These are phyloP conservation scores for Aphanomyces invadans DNA, from an alignment of 352 stramenopile genomes.

Conservation along the genomic window DNA sequence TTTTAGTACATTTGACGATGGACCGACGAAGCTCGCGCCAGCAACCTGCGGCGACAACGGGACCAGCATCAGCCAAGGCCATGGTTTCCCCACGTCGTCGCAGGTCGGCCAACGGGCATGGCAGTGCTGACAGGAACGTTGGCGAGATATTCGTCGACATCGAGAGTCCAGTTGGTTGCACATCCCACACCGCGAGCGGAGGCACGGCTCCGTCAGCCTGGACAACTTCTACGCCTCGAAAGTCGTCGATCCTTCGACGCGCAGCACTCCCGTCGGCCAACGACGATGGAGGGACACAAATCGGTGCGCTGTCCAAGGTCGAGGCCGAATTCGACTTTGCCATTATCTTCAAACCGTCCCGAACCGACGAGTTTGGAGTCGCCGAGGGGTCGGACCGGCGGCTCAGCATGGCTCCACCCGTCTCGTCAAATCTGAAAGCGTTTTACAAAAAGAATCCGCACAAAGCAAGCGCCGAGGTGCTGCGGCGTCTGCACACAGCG, in stretches of 20 bases:
- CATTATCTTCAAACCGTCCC: slow-evolving; percentile 70
- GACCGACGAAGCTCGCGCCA: background rate
- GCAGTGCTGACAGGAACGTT: no score
- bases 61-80: background rate
- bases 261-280: background rate
- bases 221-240: background rate
- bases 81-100: background rate
- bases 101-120: background rate
- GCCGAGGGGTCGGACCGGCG: background rate
- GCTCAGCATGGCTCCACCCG: background rate
- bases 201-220: no score
- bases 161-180: no score
- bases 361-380: slow-evolving; percentile 38
- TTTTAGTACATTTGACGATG: background rate
- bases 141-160: no score
- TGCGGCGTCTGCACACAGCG: slow-evolving; percentile 48
- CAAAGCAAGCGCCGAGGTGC: slow-evolving; percentile 27
- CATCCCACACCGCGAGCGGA: no score
- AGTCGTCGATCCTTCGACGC: background rate
- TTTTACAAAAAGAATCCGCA: slow-evolving; percentile 27
- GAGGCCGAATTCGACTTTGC: slow-evolving; percentile 79
- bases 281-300: background rate
- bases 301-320: slow-evolving; percentile 16
- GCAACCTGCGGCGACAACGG: background rate
- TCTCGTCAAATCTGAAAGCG: background rate